phyloP scores from a whole-genome alignment of 2,329 filamentous ascomycete species.

The Coleophoma cylindrospora region DNA sequence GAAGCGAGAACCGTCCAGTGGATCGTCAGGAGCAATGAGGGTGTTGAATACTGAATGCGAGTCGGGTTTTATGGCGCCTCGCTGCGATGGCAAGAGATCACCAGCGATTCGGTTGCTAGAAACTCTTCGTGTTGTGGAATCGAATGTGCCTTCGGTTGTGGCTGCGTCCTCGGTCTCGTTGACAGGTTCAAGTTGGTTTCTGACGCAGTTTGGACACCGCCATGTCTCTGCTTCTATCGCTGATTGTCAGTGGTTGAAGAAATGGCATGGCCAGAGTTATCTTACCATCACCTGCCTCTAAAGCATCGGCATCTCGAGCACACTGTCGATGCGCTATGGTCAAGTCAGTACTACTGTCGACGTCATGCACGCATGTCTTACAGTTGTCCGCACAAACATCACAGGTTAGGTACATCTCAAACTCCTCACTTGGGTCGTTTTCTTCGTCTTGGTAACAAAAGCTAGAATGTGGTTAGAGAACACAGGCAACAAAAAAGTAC shows the following conservation, averaged over 20 bases:
- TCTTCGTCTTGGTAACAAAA: conserved; percentile 84
- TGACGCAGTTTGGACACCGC: conserved; percentile 51
- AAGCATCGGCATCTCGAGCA: conserved; percentile 65
- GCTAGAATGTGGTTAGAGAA: conserved; percentile 40
- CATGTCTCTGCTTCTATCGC: conserved; percentile 49
- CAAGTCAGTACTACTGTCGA: conserved; percentile 32
- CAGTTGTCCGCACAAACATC: conserved; percentile 75
- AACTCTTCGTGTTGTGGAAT: conserved; percentile 39
- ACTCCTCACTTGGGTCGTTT: conserved; percentile 75
- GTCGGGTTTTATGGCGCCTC: conserved; percentile 58
- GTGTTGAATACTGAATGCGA: conserved; percentile 77
- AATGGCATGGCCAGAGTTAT: conserved; percentile 2
- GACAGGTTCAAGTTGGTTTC: conserved; percentile 39
- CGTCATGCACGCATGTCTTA: conserved; percentile 41
- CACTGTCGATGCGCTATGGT: conserved; percentile 84
- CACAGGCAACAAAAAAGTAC: background rate
- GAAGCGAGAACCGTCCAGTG: conserved; percentile 70
- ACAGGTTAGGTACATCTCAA: conserved; percentile 74
- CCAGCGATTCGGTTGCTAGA: conserved; percentile 63
- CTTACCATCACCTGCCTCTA: conserved; percentile 61
- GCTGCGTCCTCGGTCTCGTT: conserved; percentile 19
- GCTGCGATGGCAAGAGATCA: conserved; percentile 66
- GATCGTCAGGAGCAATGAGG: conserved; percentile 65
- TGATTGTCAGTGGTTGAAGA: background rate
- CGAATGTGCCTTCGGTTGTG: conserved; percentile 16